A percentile compares a stretch with the other conserved stretches of the same genome.
Conservation (phyloP, 2,329 filamentous ascomycete species). For the Phoma sp. region DNA sequence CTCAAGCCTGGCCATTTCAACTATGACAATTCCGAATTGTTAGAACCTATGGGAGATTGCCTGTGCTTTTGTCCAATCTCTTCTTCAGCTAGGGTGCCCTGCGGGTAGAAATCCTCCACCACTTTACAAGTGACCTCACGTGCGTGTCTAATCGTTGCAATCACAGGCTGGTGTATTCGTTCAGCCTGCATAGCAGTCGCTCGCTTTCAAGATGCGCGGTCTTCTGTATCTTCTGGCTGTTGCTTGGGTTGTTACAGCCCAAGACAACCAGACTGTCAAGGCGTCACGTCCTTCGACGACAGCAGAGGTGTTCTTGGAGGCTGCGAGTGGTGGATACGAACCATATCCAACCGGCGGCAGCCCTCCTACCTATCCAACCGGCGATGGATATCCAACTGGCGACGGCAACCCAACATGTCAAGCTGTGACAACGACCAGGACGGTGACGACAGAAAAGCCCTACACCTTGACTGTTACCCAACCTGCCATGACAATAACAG, state of each 20-base stretch:
- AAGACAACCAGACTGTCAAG: conserved; percentile 24
- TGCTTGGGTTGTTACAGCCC: conserved; percentile 26
- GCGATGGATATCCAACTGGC: too few species aligned
- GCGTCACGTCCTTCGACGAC: conserved; percentile 1
- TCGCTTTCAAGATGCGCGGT: conserved; percentile 41
- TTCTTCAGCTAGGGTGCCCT: conserved; percentile 13
- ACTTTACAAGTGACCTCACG: conserved; percentile 22
- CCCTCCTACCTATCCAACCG: neutral
- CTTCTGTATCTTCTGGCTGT: conserved; percentile 33
- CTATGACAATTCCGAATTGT: neutral
- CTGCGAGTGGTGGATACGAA: conserved; percentile 2
- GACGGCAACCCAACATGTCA: neutral
- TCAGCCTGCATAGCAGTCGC: conserved; percentile 34
- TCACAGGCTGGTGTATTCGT: conserved; percentile 23
- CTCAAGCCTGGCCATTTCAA: neutral
- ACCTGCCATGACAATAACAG: neutral
- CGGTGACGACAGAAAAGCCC: neutral
- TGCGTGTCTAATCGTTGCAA: conserved; percentile 19
- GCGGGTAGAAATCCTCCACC: conserved; percentile 4
- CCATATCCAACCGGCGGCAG: neutral
- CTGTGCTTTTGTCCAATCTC: conserved; percentile 4
- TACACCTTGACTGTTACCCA: neutral
- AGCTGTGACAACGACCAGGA: neutral
- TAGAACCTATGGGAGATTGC: neutral
- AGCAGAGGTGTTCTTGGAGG: neutral